phyloP scores from a whole-genome alignment of 768 basidiomycete genomes.

The Phylloporus arenicola region DNA sequence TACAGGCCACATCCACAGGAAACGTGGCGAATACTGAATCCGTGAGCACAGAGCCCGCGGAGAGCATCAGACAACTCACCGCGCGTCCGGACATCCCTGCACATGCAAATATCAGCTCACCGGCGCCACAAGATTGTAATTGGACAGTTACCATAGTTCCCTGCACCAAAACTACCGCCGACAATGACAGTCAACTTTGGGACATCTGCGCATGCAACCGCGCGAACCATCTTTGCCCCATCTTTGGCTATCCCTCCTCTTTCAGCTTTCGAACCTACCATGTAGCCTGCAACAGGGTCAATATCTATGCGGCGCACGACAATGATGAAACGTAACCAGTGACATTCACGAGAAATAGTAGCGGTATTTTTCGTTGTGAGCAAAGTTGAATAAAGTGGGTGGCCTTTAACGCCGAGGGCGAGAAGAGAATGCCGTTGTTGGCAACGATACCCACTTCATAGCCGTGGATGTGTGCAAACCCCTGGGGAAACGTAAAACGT shows the following conservation, averaged over 20 bases:
- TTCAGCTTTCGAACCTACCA: conserved; percentile 96
- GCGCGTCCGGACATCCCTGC: conserved; percentile 90
- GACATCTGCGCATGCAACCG: conserved; percentile 89
- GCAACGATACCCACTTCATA: conserved; percentile 88
- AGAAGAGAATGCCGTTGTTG: conserved; percentile 94
- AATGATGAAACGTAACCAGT: conserved; percentile 47
- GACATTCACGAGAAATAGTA: conserved; percentile 95
- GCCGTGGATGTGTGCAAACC: conserved; percentile 85
- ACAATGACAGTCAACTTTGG: conserved; percentile 92
- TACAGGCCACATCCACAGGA: conserved; percentile 98
- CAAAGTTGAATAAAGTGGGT: conserved; percentile 95
- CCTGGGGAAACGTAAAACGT: conserved; percentile 37
- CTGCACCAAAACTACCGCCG: conserved; percentile 91
- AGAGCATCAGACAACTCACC: conserved; percentile 43
- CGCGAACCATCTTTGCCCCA: conserved; percentile 93
- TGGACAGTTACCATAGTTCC: conserved; percentile 73
- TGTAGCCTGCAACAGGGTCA: conserved; percentile 56
- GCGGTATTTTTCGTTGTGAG: conserved; percentile 82
- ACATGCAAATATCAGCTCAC: conserved; percentile 11
- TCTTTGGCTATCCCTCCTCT: conserved; percentile 93
- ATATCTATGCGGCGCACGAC: not conserved
- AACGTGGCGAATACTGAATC: conserved; percentile 80
- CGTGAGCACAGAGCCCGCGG: conserved; percentile 4
- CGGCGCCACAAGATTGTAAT: conserved; percentile 1
- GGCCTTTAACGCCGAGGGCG: conserved; percentile 88